Percentiles rank a stretch among this genome's conserved stretches.
Evolutionary conservation across 495 filamentous ascomycete species (phyloP).

Genomic region (Bacidia gigantensis): DNA sequence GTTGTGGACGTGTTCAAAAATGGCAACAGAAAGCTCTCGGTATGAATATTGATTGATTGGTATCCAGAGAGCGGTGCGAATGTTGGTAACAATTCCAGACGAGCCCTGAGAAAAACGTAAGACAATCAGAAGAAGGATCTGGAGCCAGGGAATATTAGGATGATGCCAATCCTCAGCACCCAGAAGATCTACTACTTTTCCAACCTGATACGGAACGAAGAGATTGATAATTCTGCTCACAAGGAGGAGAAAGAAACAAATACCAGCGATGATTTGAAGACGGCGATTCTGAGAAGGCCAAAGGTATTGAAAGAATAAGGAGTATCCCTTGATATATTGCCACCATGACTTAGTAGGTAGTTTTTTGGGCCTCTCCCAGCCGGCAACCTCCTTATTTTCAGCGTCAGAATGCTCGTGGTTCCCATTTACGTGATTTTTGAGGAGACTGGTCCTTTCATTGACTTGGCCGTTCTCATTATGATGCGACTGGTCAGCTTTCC

Average conservation of each 20-base stretch:
- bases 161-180: conserved; percentile 34
- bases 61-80: conserved; percentile 79
- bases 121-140: conserved; percentile 64
- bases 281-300: conserved; percentile 68
- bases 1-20: conserved; percentile 92
- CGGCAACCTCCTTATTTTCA: conserved; percentile 22
- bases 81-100: conserved; percentile 71
- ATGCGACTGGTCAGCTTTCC: conserved; percentile 7
- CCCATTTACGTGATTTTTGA: conserved; percentile 29
- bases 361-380: conserved; percentile 53
- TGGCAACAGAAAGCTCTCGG: conserved; percentile 80
- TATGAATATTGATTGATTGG: conserved; percentile 95
- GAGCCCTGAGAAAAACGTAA: conserved; percentile 78
- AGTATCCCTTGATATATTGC: conserved; percentile 76
- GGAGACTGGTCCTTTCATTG: conserved; percentile 43
- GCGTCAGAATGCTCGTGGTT: no score
- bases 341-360: conserved; percentile 63
- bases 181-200: conserved; percentile 55
- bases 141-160: conserved; percentile 46
- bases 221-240: conserved; percentile 69
- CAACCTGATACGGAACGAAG: conserved; percentile 64
- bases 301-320: conserved; percentile 82
- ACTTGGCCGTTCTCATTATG: conserved; percentile 21
- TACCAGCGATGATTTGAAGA: conserved; percentile 60
- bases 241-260: conserved; percentile 66